phyloP scores from a whole-genome alignment of 2,329 filamentous ascomycete genomes.

The Cercospora sp. region DNA sequence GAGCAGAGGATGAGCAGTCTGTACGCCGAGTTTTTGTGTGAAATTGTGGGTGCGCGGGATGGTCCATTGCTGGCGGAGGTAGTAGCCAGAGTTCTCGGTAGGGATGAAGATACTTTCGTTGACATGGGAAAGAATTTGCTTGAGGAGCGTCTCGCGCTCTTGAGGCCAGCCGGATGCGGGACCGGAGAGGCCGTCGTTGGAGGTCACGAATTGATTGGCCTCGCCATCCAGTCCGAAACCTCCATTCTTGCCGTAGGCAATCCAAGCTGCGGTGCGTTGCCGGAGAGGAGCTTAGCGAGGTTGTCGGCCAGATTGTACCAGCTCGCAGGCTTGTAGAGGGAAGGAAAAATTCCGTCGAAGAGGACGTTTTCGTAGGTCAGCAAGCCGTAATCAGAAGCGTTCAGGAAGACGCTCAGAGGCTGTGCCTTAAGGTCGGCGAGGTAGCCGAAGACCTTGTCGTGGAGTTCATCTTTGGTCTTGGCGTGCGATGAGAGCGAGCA shows the following conservation, averaged over 20 bases:
- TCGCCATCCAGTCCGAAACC: conserved; percentile 28
- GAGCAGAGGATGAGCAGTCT: conserved; percentile 26
- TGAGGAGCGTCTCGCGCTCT: conserved; percentile 20
- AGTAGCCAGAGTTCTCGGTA: conserved; percentile 23
- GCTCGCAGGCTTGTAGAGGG: conserved; percentile 25
- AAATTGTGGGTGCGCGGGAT: conserved; percentile 27
- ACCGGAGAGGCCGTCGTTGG: conserved; percentile 25
- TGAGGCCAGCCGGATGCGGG: conserved; percentile 25
- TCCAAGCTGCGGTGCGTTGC: conserved; percentile 27
- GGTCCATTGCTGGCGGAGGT: conserved; percentile 25
- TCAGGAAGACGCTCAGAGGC: conserved; percentile 28
- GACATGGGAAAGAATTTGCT: conserved; percentile 23
- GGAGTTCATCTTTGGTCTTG: conserved; percentile 21
- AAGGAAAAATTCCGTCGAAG: conserved; percentile 27
- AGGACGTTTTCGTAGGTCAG: conserved; percentile 21
- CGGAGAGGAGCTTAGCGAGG: conserved; percentile 24
- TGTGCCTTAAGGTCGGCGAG: conserved; percentile 27
- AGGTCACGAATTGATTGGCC: conserved; percentile 24
- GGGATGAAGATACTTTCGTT: conserved; percentile 27
- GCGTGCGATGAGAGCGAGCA: conserved; percentile 25
- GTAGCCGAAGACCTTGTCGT: conserved; percentile 24
- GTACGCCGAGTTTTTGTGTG: conserved; percentile 18
- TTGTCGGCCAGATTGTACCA: conserved; percentile 30
- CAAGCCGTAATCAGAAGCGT: conserved; percentile 25
- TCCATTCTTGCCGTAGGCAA: conserved; percentile 20